Conservation (phyloP, 371 early-diverging fungal genomes). For the Caulochytrium protostelioides region DNA sequence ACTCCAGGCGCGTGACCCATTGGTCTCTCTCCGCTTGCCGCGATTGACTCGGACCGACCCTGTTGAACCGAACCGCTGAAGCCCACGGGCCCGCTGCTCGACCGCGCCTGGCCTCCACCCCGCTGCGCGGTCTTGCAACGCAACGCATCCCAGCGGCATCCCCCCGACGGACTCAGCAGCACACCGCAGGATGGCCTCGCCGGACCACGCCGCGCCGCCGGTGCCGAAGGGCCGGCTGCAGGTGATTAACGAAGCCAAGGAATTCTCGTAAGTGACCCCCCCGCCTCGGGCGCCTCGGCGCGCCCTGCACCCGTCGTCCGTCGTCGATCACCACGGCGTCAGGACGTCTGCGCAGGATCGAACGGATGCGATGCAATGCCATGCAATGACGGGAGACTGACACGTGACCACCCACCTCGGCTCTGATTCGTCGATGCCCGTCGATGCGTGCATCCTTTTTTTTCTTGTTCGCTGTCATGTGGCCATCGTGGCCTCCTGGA, state of each 20-base stretch:
- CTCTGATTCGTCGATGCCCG: background rate
- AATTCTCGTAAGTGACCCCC: constrained; percentile 45
- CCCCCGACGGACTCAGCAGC: too few relatives aligned
- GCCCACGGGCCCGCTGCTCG: too few relatives aligned
- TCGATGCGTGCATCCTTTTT: background rate
- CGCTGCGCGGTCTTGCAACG: too few relatives aligned
- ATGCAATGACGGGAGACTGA: background rate
- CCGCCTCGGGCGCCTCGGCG: constrained; percentile 2
- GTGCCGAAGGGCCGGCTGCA: too few relatives aligned
- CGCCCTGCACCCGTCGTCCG: background rate
- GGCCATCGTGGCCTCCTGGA: constrained; percentile 1
- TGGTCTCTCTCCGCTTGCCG: too few relatives aligned
- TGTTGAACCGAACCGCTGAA: too few relatives aligned
- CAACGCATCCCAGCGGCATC: too few relatives aligned
- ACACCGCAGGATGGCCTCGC: too few relatives aligned
- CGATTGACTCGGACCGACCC: too few relatives aligned
- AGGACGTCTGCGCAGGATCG: constrained; percentile 20
- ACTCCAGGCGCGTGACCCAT: too few relatives aligned
- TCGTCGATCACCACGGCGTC: background rate
- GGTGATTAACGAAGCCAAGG: constrained; percentile 56
- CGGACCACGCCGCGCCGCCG: too few relatives aligned
- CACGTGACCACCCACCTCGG: background rate
- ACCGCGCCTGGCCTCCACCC: too few relatives aligned
- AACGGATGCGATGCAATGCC: background rate
- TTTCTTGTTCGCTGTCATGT: background rate